Evolutionary conservation across 768 basidiomycete genomes (phyloP).

Genomic region (Rhizopogon rudus): DNA sequence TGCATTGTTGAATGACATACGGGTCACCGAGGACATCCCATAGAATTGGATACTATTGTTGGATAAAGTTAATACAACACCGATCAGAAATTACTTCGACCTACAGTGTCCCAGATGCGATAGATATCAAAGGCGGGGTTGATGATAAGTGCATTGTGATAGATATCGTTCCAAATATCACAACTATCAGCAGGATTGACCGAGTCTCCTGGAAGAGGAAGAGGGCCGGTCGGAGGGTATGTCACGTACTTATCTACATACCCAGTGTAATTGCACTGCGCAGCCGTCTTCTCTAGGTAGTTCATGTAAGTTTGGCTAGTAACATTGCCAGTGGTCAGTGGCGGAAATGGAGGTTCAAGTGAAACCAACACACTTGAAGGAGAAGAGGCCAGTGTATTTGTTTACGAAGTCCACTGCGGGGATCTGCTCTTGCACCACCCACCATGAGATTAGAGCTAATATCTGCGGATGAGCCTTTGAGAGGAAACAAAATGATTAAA

Average conservation of each 20-base stretch:
- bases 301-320: constrained; percentile 59
- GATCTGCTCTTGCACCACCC: constrained; percentile 62
- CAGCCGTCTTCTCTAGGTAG: constrained; percentile 48
- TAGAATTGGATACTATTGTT: constrained; percentile 47
- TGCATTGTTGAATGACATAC: constrained; percentile 29
- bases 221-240: constrained; percentile 57
- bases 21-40: constrained; percentile 83
- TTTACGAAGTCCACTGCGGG: constrained; percentile 72
- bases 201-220: constrained; percentile 64
- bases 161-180: constrained; percentile 63
- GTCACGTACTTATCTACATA: constrained; percentile 60
- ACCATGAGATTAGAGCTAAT: constrained; percentile 53
- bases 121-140: constrained; percentile 79
- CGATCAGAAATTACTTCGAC: constrained; percentile 4
- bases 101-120: constrained; percentile 66
- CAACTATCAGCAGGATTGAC: constrained; percentile 44
- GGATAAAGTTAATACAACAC: not conserved
- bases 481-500: not conserved
- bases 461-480: not conserved
- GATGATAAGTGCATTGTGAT: constrained; percentile 50
- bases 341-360: not conserved
- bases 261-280: constrained; percentile 52
- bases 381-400: constrained; percentile 64
- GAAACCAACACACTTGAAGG: constrained; percentile 52
- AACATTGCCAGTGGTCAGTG: not conserved